These are phyloP conservation scores for Phytophthora sojae DNA, from an alignment of 352 stramenopile genomes.

Conservation along the genomic window DNA sequence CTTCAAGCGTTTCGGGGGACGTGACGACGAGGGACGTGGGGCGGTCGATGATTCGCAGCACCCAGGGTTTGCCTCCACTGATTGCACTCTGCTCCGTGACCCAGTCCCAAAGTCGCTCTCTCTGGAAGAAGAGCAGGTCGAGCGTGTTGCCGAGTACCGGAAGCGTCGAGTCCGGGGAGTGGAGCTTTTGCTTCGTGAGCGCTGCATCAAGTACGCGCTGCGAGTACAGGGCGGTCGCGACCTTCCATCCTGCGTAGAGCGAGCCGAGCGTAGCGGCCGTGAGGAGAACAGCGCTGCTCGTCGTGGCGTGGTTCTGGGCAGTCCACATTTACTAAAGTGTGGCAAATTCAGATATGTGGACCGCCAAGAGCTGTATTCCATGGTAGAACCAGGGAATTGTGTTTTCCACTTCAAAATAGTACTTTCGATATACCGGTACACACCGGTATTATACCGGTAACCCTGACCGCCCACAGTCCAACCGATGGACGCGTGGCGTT, in stretches of 20 bases:
- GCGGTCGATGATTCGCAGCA: slow-evolving; percentile 42
- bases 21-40: slow-evolving; percentile 49
- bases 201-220: background rate
- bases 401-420: too few relatives aligned
- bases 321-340: background rate
- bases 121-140: slow-evolving; percentile 37
- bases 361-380: too few relatives aligned
- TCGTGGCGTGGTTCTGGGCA: background rate
- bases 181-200: slow-evolving; percentile 9
- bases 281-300: slow-evolving; percentile 1
- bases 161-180: slow-evolving; percentile 31
- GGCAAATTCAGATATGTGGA: too few relatives aligned
- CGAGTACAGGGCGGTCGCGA: background rate
- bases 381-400: too few relatives aligned
- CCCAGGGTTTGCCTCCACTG: slow-evolving; percentile 47
- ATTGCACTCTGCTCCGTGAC: slow-evolving; percentile 52
- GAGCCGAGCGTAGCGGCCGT: background rate
- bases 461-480: too few relatives aligned
- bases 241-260: slow-evolving; percentile 5
- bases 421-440: too few relatives aligned
- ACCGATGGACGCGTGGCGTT: too few relatives aligned
- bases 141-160: slow-evolving; percentile 46
- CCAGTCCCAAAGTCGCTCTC: slow-evolving; percentile 62
- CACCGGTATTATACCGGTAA: too few relatives aligned
- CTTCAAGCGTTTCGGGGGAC: slow-evolving; percentile 33